Evolutionary conservation across 1,284 basidiomycete species (phyloP), one percentile per base, ranked within the genome.

Genomic region (Ustilago trichophora): DNA sequence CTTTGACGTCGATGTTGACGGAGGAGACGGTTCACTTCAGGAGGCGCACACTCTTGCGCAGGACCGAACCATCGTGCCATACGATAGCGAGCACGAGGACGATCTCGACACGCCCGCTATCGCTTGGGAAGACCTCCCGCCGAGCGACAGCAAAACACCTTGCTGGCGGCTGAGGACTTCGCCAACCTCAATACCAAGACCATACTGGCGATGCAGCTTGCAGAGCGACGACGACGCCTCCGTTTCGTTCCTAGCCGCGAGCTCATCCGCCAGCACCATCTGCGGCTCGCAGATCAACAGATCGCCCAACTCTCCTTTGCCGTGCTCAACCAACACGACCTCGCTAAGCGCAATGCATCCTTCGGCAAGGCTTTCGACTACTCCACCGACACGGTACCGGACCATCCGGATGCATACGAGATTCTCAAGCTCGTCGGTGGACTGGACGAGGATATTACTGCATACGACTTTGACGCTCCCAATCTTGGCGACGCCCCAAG

Each of bases 121-220:
- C 36, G 43, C 21, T 22, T 53, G 32, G 26, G 51, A 53, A n/a
- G 51, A 53, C 13, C 29, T 21, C 12, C n/a, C n/a, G n/a, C 15
- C 31, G 18, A 19, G 1, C 32, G 22, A 3, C 12, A 10, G 4
- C 6, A 24, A 19, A 13, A 29, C 27, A 29, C 34, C 2, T 6
- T 4, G 9, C 1, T n/a, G 9, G 52, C 52, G 10, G 15, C 7
- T 21, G 4, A 15, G 1, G 34, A 49, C 12, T 38, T 13, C 24
- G 16, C 13, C 16, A 19, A 27, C 4, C 27, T 42, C 15, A 6
- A 9, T 13, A 29, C 18, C 40, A 21, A 41, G n/a, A 2, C 41
- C 10, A 11, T 31, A 22, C n/a, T 16, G 3, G 37, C 47, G 13
- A 21, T 31, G 10, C 11, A 21, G 4, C 18, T 43, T 5, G 42